Conservation (phyloP, 202 grass and related monocot genomes). For the Schoenoplectus triqueter region DNA sequence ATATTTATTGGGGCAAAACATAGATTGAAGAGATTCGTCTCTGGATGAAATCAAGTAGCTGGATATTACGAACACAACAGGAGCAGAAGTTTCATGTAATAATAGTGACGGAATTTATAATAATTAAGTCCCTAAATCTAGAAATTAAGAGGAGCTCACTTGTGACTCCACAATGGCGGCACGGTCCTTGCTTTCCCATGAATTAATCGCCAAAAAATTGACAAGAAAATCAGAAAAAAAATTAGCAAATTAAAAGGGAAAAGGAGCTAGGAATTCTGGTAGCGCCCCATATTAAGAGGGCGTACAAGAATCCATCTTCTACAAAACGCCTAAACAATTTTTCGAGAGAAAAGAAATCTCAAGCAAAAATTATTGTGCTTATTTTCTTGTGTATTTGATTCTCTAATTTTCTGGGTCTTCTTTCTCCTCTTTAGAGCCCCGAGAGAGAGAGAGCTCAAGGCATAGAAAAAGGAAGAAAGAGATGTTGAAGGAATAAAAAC, state of each 20-base stretch:
- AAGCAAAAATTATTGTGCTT: slow-evolving; percentile 58
- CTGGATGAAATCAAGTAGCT: slow-evolving; percentile 19
- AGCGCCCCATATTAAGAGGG: slow-evolving; percentile 47
- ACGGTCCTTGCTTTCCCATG: slow-evolving; percentile 98
- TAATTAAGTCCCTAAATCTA: slow-evolving; percentile 35
- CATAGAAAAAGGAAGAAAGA: slow-evolving; percentile 54
- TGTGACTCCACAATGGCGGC: slow-evolving; percentile 99
- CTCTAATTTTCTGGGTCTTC: slow-evolving; percentile 25
- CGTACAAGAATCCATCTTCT: slow-evolving; percentile 37
- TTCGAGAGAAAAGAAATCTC: slow-evolving; percentile 42
- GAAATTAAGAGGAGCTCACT: slow-evolving; percentile 87
- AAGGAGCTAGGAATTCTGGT: slow-evolving; percentile 50
- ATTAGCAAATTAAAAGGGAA: slow-evolving; percentile 38
- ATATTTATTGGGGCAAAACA: slow-evolving; percentile 25
- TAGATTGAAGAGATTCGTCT: slow-evolving; percentile 4
- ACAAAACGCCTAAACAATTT: slow-evolving; percentile 45
- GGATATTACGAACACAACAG: too few species aligned
- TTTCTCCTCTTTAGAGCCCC: slow-evolving; percentile 55
- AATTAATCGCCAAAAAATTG: slow-evolving; percentile 52
- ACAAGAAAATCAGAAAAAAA: slow-evolving; percentile 43
- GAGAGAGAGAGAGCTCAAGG: slow-evolving; percentile 39
- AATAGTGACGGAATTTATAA: background rate
- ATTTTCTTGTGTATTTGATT: slow-evolving; percentile 49
- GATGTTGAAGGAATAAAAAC: slow-evolving; percentile 43
- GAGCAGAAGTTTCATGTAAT: background rate